Evolutionary conservation across 345 rosid species (phyloP).

Genomic region (Acer negundo): DNA sequence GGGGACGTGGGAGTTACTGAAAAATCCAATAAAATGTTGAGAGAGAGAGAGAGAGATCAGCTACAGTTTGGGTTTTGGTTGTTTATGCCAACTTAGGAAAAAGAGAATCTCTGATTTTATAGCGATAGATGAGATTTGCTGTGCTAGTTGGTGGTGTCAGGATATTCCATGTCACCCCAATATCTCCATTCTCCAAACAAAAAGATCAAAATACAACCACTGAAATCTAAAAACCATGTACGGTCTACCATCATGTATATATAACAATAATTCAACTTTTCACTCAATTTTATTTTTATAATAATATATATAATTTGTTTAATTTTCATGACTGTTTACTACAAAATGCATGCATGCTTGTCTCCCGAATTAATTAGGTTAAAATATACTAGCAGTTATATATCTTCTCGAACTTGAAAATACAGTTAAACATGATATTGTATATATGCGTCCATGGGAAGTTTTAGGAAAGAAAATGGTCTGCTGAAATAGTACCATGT

Average conservation of each 20-base stretch:
- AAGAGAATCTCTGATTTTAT: not conserved
- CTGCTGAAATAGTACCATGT: constrained; percentile 1
- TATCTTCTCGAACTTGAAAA: no score
- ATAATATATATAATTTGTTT: no score
- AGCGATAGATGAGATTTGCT: not conserved
- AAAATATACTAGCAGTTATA: no score
- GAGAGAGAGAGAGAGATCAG: not conserved
- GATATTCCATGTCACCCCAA: constrained; percentile 6
- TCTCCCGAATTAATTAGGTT: no score
- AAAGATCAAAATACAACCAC: constrained; percentile 3
- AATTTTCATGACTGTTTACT: no score
- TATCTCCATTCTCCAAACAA: not conserved
- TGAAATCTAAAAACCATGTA: not conserved
- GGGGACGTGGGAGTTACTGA: not conserved
- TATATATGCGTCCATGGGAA: not conserved
- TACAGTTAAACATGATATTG: not conserved
- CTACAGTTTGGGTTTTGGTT: constrained; percentile 7
- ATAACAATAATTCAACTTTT: not conserved
- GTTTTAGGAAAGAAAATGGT: not conserved
- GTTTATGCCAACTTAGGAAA: not conserved
- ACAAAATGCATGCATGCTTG: no score
- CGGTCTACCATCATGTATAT: not conserved
- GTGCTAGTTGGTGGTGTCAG: constrained; percentile 18
- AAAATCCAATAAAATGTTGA: not conserved
- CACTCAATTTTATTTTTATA: not conserved